phyloP scores from a whole-genome alignment of 2,329 filamentous ascomycete species.

The Thielaviopsis populi region DNA sequence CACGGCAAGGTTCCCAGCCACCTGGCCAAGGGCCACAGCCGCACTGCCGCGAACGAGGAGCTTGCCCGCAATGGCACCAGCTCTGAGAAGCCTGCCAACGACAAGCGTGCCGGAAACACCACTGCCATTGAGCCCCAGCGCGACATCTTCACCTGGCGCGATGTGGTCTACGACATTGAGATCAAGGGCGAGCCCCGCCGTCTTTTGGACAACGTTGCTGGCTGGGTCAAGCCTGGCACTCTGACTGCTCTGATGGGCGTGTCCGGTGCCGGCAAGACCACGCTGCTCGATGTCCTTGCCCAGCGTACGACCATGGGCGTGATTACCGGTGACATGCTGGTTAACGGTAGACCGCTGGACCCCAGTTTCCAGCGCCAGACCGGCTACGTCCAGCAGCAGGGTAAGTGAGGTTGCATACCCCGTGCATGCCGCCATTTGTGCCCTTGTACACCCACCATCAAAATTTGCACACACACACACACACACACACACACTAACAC shows the following conservation, averaged over 20 bases:
- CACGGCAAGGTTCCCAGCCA: constrained; percentile 36
- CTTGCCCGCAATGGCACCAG: constrained; percentile 26
- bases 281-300: constrained; percentile 29
- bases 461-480: too few species aligned
- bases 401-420: too few species aligned
- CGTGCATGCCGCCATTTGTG: too few species aligned
- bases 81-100: constrained; percentile 21
- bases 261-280: constrained; percentile 32
- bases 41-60: constrained; percentile 23
- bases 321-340: constrained; percentile 50
- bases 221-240: constrained; percentile 82
- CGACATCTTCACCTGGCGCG: constrained; percentile 61
- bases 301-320: constrained; percentile 44
- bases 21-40: constrained; percentile 24
- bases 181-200: constrained; percentile 61
- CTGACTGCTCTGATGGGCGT: constrained; percentile 64
- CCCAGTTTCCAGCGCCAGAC: constrained; percentile 48
- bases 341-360: constrained; percentile 43
- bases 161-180: constrained; percentile 55
- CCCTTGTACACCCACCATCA: too few species aligned
- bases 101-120: constrained; percentile 20
- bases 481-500: background rate
- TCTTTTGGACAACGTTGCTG: constrained; percentile 63
- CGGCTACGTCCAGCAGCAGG: constrained; percentile 36
- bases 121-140: constrained; percentile 29